Evolutionary conservation across 768 basidiomycete genomes (phyloP), one percentile per base, ranked within the genome.

Genomic region (Lactarius hatsudake): DNA sequence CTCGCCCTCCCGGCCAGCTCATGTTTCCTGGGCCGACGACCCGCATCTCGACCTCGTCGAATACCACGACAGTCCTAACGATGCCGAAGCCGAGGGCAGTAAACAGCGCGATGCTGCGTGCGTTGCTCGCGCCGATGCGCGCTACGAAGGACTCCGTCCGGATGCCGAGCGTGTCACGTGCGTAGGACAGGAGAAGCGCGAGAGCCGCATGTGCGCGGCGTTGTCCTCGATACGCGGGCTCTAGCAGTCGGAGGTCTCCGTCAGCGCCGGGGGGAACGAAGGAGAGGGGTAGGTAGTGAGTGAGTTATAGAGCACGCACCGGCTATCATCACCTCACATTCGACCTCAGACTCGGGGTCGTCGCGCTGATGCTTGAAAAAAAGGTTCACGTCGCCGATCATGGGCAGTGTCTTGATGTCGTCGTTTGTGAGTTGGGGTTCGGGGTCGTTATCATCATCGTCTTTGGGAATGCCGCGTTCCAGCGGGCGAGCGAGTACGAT

Each of bases 351-450:
- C 40, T 78, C 78, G 12, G 70, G 70, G 23, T 73, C 71, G 12
- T 65, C 72, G 38, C 69, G 75, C 20, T 74, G 70, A 56, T 87
- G 86, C 56, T 89, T 89, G 53, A 96, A 77, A 75, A 97, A 97
- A 32, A 97, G 77, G 75, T 97, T 97, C 42, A 94, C 94, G 74
- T 98, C 96, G 38, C 96, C 96, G 23, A 96, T 79, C 94, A 96
- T 95, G 12, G 82, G 84, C 66, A 81, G 73, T 74, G 76, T 32
- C 45, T 72, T 79, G 76, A 72, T 66, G 69, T 65, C 80, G 75
- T 59, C 73, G 32, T 59, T 65, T 54, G 65, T 72, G 38, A 42
- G 73, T 38, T 18, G 51, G 43, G 30, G 3, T 2, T 26, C 60
- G 54, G 67, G 18, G 64, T 61, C 42, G n/a, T 48, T 9, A 17